Percentiles rank a stretch among this genome's conserved stretches.
Conservation (phyloP, 1,139 yeast genomes). For the Protomyces gravidus region DNA sequence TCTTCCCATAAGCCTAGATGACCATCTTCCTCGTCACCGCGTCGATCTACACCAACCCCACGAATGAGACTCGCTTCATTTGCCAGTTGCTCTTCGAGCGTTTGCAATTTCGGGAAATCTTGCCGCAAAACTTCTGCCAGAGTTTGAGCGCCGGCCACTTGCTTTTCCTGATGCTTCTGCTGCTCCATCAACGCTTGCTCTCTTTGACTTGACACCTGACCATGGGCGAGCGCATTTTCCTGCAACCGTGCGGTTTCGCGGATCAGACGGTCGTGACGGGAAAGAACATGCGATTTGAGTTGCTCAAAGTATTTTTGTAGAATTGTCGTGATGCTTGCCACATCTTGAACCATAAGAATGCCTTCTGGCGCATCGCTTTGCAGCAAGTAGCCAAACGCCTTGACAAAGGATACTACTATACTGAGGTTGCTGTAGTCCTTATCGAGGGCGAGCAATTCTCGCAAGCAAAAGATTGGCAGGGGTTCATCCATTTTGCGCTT, state of each 20-base stretch:
- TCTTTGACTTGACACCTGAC: not conserved
- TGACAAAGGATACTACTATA: constrained; percentile 50
- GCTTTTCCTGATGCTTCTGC: constrained; percentile 45
- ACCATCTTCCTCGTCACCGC: constrained; percentile 34
- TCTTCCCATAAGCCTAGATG: constrained; percentile 59
- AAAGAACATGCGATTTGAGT: constrained; percentile 44
- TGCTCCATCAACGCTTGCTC: constrained; percentile 3
- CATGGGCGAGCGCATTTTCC: constrained; percentile 3
- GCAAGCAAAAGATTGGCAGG: constrained; percentile 42
- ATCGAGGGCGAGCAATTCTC: constrained; percentile 38
- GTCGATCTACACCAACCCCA: constrained; percentile 11
- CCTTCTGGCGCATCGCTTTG: constrained; percentile 4
- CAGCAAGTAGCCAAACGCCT: constrained; percentile 41
- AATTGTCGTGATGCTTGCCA: constrained; percentile 34
- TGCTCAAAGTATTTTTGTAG: constrained; percentile 47
- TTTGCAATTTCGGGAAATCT: constrained; percentile 33
- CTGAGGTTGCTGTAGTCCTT: constrained; percentile 38
- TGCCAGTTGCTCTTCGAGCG: constrained; percentile 41
- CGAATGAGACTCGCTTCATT: constrained; percentile 25
- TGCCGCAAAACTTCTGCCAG: constrained; percentile 47
- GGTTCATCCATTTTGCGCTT: constrained; percentile 27
- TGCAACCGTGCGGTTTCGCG: constrained; percentile 14
- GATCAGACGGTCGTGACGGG: constrained; percentile 43
- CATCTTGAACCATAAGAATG: not conserved
- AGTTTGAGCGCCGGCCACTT: constrained; percentile 47